Base-by-base conservation (phyloP, 805 yeast species). In the Metschnikowia noctiluminum region DNA sequence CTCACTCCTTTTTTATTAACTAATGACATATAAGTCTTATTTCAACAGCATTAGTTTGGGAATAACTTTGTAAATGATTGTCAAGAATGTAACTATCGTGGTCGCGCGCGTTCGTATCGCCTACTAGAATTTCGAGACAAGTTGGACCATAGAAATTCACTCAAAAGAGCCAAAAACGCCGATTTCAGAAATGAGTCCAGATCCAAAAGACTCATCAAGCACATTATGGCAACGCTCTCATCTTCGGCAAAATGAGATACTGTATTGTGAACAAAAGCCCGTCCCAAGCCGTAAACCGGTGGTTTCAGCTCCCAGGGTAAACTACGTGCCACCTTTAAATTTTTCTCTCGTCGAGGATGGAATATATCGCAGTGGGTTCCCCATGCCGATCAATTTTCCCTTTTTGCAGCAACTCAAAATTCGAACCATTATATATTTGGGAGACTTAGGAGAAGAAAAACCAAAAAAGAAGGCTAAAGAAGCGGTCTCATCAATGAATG, bases 341-440 rank as follows among this genome's bases (percentile, higher is more conserved):
- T 92, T 92, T 60, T 80, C 96, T 0, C 79, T 89, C 21, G 96
- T 94, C 2, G 96, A 88, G 51, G 90, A 89, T 49, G 84, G 87
- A 7, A 80, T 92, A 11, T 92, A 91, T 64, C 71, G 99, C 15
- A 85, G 95, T 1, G 99, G 99, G 1, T 96, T 91, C 61, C 99
- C 99, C 1, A 87, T 89, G 73, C 87, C 89, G 0, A 78, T 83
- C 54, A 92, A 90, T 68, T 89, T 82, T 60, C 80, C 85, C n/a
- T 94, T 89, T 57, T 73, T 92, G 21, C 77, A 78, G 56, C 84
- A 82, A 28, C 68, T 94, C 42, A 73, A 81, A 32, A 67, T 92
- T 50, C 81, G 81, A 57, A 90, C 97, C 0, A 89, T 92, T 40
- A 84, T 92, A 38, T 89, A 87, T 60, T 66, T 85, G 8, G 92